These are phyloP conservation scores for Aspergillus ustus DNA, from an alignment of 2,329 filamentous ascomycete genomes.

Conservation along the genomic window DNA sequence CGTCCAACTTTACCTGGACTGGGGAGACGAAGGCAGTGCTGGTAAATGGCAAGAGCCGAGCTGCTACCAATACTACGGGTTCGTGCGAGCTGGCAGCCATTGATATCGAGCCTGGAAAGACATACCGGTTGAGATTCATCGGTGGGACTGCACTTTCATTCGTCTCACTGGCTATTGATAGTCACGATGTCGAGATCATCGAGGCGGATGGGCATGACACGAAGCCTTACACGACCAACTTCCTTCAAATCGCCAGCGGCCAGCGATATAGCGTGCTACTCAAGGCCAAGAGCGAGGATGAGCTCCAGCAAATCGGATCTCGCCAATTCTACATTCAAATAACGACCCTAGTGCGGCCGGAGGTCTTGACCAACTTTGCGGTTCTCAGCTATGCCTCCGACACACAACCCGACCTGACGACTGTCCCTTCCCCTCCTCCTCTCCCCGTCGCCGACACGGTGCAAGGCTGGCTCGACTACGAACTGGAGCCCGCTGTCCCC, in stretches of 20 bases:
- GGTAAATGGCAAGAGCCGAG: slow-evolving; percentile 61
- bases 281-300: slow-evolving; percentile 50
- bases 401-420: background rate
- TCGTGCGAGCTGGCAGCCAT: slow-evolving; percentile 57
- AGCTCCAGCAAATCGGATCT: slow-evolving; percentile 41
- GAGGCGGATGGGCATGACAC: slow-evolving; percentile 12
- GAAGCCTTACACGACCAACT: slow-evolving; percentile 20
- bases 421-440: slow-evolving; percentile 5
- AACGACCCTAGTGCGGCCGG: slow-evolving; percentile 31
- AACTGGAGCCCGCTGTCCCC: slow-evolving; percentile 21
- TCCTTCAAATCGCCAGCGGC: slow-evolving; percentile 61
- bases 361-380: slow-evolving; percentile 33
- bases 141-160: slow-evolving; percentile 61
- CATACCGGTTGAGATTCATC: slow-evolving; percentile 66
- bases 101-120: slow-evolving; percentile 63
- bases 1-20: slow-evolving; percentile 59
- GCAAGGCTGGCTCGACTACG: slow-evolving; percentile 28
- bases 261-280: slow-evolving; percentile 66
- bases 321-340: slow-evolving; percentile 54
- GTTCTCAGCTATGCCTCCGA: slow-evolving; percentile 23
- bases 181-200: slow-evolving; percentile 63
- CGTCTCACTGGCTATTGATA: slow-evolving; percentile 60
- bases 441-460: slow-evolving; percentile 10
- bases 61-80: slow-evolving; percentile 36
- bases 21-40: slow-evolving; percentile 63